Evolutionary conservation across 2,329 filamentous ascomycete genomes (phyloP).

Genomic region (Scedosporium dehoogii): DNA sequence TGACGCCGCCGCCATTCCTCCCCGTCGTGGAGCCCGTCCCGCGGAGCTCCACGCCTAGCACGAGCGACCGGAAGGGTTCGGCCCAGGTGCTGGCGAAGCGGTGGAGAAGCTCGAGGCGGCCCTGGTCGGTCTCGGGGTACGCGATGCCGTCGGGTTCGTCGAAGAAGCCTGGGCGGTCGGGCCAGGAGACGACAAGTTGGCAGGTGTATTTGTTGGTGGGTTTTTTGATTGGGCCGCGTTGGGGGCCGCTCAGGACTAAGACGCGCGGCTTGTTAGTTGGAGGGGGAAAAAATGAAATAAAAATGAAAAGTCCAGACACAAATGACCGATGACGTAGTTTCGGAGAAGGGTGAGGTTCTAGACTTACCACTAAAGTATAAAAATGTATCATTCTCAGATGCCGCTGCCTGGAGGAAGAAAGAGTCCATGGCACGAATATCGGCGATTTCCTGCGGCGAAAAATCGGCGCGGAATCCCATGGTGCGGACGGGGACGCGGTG

Average conservation of each 20-base stretch:
- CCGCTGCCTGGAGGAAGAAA: conserved; percentile 43
- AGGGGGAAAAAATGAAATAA: background rate
- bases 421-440: conserved; percentile 38
- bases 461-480: conserved; percentile 33
- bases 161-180: conserved; percentile 25
- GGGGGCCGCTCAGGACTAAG: background rate
- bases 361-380: conserved; percentile 41
- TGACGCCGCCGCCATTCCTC: conserved; percentile 13
- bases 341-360: background rate
- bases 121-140: conserved; percentile 28
- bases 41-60: conserved; percentile 22
- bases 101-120: conserved; percentile 31
- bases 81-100: conserved; percentile 34
- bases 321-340: background rate
- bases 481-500: conserved; percentile 36
- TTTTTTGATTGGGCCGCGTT: conserved; percentile 26
- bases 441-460: conserved; percentile 28
- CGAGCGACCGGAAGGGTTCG: conserved; percentile 35
- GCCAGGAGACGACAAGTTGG: conserved; percentile 44
- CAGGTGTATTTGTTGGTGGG: conserved; percentile 27
- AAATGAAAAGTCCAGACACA: background rate
- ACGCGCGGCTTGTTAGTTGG: too few species aligned
- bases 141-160: conserved; percentile 20
- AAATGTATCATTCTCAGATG: conserved; percentile 39
- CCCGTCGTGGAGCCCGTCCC: background rate